A percentile compares a stretch with the other conserved stretches of the same genome.
Conservation (phyloP, 345 rosid species). For the Iberis pinnata region DNA sequence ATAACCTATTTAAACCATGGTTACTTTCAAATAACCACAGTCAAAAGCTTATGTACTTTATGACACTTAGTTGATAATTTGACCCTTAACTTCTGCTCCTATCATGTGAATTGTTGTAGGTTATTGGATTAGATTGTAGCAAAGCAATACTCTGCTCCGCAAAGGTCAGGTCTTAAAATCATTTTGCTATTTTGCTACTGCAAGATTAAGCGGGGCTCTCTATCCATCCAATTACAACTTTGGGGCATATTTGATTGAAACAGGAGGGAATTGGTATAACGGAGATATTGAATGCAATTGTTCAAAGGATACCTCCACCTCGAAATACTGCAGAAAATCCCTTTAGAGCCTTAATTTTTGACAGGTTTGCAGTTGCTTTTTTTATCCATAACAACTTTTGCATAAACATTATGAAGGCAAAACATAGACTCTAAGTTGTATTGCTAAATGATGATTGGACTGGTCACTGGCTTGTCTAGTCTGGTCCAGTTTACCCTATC, state of each 20-base stretch:
- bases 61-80: too few relatives aligned
- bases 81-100: too few relatives aligned
- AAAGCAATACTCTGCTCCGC: slow-evolving; percentile 92
- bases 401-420: slow-evolving; percentile 8
- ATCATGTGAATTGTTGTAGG: slow-evolving; percentile 38
- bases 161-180: slow-evolving; percentile 52
- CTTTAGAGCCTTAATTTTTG: slow-evolving; percentile 85
- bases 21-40: too few relatives aligned
- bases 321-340: slow-evolving; percentile 51
- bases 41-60: too few relatives aligned
- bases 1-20: too few relatives aligned
- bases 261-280: slow-evolving; percentile 90
- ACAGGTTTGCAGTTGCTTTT: slow-evolving; percentile 53
- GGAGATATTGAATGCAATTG: slow-evolving; percentile 76
- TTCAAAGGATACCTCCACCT: slow-evolving; percentile 78
- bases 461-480: slow-evolving; percentile 5
- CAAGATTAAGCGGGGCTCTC: neutral
- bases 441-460: neutral
- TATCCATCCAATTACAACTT: neutral
- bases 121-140: slow-evolving; percentile 92
- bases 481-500: neutral
- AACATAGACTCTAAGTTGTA: slow-evolving; percentile 8
- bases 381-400: neutral
- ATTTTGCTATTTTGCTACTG: slow-evolving; percentile 3
- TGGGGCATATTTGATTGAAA: slow-evolving; percentile 17